phyloP scores from a whole-genome alignment of 2,329 filamentous ascomycete genomes.

The Sphaerulina vaccinii region DNA sequence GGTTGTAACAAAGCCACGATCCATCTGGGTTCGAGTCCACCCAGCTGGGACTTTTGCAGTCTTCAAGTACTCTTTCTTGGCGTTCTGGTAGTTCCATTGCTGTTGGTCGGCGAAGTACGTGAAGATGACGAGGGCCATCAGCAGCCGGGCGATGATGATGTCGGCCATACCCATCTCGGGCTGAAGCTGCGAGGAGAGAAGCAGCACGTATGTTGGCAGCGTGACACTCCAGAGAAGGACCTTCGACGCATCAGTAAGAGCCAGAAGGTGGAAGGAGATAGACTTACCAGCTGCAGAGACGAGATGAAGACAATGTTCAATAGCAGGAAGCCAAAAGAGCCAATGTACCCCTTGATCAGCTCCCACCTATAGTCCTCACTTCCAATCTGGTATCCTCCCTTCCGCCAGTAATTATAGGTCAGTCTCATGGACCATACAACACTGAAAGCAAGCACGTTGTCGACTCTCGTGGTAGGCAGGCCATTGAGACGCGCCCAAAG shows the following conservation, averaged over 20 bases:
- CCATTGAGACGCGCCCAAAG: slow-evolving; percentile 77
- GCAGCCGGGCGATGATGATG: slow-evolving; percentile 53
- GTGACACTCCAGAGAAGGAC: slow-evolving; percentile 76
- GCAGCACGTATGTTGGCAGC: slow-evolving; percentile 77
- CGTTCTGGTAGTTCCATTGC: slow-evolving; percentile 85
- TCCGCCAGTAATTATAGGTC: slow-evolving; percentile 96
- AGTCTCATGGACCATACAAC: slow-evolving; percentile 68
- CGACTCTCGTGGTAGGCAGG: slow-evolving; percentile 67
- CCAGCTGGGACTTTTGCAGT: slow-evolving; percentile 66
- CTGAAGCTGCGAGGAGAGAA: slow-evolving; percentile 67
- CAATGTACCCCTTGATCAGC: slow-evolving; percentile 67
- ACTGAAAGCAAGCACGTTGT: slow-evolving; percentile 69
- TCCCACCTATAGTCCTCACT: slow-evolving; percentile 95
- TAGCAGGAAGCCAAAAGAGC: slow-evolving; percentile 68
- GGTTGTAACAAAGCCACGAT: slow-evolving; percentile 81
- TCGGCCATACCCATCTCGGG: slow-evolving; percentile 55
- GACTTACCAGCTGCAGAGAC: slow-evolving; percentile 64
- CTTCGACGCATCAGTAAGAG: slow-evolving; percentile 39
- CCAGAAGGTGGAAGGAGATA: too few relatives aligned
- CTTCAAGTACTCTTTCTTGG: slow-evolving; percentile 73
- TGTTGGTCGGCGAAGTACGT: slow-evolving; percentile 86
- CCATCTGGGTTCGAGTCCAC: slow-evolving; percentile 68
- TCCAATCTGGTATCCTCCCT: slow-evolving; percentile 83
- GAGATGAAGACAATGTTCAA: slow-evolving; percentile 92
- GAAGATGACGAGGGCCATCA: slow-evolving; percentile 60